A percentile compares a stretch with the other conserved stretches of the same genome.
phyloP scores from a whole-genome alignment of 106 monocot species.

The Phalaenopsis equestris region DNA sequence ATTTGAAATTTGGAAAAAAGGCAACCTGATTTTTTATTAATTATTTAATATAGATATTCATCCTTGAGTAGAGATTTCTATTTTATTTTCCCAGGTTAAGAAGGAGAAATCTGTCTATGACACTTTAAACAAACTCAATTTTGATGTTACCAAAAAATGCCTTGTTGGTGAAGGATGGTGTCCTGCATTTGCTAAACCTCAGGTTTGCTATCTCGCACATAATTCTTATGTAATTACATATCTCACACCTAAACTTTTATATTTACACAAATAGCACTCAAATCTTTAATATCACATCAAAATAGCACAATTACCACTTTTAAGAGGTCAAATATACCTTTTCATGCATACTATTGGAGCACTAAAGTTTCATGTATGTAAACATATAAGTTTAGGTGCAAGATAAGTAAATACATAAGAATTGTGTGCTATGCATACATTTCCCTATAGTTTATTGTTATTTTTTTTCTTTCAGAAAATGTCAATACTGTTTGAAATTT shows the following conservation, averaged over 20 bases:
- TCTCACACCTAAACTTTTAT: too few species aligned
- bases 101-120: slow-evolving; percentile 98
- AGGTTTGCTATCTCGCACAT: slow-evolving; percentile 33
- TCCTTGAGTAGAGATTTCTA: not conserved
- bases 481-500: slow-evolving; percentile 1
- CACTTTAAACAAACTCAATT: slow-evolving; percentile 95
- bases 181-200: slow-evolving; percentile 71
- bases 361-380: too few species aligned
- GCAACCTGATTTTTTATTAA: not conserved
- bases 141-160: slow-evolving; percentile 98
- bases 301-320: too few species aligned
- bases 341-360: too few species aligned
- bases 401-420: too few species aligned
- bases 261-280: too few species aligned
- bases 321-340: too few species aligned
- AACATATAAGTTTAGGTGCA: too few species aligned
- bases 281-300: too few species aligned
- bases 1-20: not conserved
- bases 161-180: slow-evolving; percentile 99
- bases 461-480: not conserved
- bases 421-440: not conserved
- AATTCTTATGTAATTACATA: too few species aligned
- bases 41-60: not conserved
- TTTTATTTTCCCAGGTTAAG: slow-evolving; percentile 46
- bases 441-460: not conserved